Conservation (phyloP, 768 basidiomycete genomes). For the Pulveroboletus sp. region DNA sequence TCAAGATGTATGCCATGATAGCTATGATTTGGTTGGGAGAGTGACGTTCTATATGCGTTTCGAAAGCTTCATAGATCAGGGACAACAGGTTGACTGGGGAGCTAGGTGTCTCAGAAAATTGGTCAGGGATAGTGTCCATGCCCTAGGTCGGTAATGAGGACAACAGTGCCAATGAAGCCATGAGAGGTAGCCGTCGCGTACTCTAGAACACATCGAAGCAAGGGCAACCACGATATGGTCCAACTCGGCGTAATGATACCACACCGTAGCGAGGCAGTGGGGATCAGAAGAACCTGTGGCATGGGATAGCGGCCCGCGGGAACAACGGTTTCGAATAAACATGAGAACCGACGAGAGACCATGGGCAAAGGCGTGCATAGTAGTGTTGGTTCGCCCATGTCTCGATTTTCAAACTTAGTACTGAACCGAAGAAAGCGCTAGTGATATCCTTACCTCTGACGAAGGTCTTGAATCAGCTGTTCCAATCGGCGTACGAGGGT, state of each 20-base stretch:
- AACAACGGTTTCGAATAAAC: conserved; percentile 46
- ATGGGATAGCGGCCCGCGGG: conserved; percentile 37
- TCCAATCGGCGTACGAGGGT: conserved; percentile 66
- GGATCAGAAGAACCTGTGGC: conserved; percentile 14
- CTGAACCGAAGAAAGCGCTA: background rate
- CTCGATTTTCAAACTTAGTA: conserved; percentile 28
- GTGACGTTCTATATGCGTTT: conserved; percentile 49
- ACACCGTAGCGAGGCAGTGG: conserved; percentile 39
- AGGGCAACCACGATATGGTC: conserved; percentile 51
- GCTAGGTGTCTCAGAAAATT: conserved; percentile 42
- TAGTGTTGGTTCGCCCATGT: conserved; percentile 45
- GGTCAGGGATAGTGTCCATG: conserved; percentile 32
- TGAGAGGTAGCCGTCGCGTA: conserved; percentile 31
- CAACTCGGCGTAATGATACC: conserved; percentile 47
- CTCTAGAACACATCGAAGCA: conserved; percentile 55
- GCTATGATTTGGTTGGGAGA: conserved; percentile 48
- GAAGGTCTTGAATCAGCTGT: conserved; percentile 42
- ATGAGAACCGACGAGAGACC: conserved; percentile 52
- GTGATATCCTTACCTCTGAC: conserved; percentile 40
- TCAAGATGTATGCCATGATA: conserved; percentile 64
- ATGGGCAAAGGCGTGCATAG: conserved; percentile 65
- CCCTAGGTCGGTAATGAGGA: conserved; percentile 20
- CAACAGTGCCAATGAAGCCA: background rate
- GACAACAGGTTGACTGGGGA: conserved; percentile 53
- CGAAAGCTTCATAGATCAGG: conserved; percentile 54